These are phyloP conservation scores for Floccularia luteovirens DNA, from an alignment of 768 basidiomycete species.

Conservation along the genomic window DNA sequence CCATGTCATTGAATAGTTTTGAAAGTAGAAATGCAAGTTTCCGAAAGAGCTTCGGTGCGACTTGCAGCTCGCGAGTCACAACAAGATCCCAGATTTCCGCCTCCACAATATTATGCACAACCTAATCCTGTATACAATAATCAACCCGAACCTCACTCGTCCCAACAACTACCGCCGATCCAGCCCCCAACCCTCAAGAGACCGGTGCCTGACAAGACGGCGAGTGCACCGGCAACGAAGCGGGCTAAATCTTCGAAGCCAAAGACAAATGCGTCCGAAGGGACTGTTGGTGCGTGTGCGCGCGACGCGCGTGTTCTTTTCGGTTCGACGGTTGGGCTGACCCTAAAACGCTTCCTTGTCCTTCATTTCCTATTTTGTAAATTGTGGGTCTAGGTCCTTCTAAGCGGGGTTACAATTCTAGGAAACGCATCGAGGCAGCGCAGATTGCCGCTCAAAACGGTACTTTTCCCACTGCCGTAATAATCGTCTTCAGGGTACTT, in stretches of 20 bases:
- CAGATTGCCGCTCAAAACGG: conserved; percentile 60
- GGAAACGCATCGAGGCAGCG: conserved; percentile 67
- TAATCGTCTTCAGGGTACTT: conserved; percentile 4
- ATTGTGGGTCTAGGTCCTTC: conserved; percentile 37
- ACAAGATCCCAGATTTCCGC: conserved; percentile 22
- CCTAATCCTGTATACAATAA: conserved; percentile 7
- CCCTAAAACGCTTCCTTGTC: neutral
- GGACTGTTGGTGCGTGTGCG: conserved; percentile 6
- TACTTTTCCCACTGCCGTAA: conserved; percentile 19
- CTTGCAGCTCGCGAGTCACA: conserved; percentile 42
- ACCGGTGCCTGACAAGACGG: neutral
- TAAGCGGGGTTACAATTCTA: conserved; percentile 63
- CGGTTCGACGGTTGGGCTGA: conserved; percentile 1
- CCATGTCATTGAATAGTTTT: conserved; percentile 24
- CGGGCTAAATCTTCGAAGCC: conserved; percentile 41
- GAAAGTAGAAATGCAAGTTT: conserved; percentile 38
- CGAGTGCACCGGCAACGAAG: conserved; percentile 10
- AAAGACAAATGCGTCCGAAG: conserved; percentile 14
- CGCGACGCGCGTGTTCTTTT: neutral
- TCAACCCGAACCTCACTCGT: conserved; percentile 14
- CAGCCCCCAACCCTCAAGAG: conserved; percentile 4
- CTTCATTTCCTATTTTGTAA: conserved; percentile 3
- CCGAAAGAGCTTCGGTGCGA: conserved; percentile 52
- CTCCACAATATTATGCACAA: conserved; percentile 9
- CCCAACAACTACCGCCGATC: conserved; percentile 2